phyloP scores from a whole-genome alignment of 768 basidiomycete genomes.

The Amanita fuliginea region DNA sequence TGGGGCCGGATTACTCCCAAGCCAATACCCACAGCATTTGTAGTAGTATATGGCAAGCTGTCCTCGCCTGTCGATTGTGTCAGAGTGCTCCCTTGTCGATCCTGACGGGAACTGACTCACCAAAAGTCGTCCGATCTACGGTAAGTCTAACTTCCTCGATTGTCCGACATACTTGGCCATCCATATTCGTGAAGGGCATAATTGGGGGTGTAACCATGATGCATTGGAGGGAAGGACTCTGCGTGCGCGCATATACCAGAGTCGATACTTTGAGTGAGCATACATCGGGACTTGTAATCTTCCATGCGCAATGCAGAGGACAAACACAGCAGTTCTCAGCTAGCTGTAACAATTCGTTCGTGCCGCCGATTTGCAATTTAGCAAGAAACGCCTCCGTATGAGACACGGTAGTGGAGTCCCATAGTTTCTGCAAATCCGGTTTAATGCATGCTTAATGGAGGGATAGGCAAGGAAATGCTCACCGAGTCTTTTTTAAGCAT shows the following conservation, averaged over 20 bases:
- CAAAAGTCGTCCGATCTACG: neutral
- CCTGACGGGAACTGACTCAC: neutral
- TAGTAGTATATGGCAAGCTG: neutral
- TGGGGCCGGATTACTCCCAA: neutral
- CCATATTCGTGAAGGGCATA: neutral
- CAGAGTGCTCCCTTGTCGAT: too few relatives aligned
- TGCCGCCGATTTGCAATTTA: neutral
- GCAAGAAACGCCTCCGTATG: neutral
- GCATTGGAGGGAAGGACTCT: neutral
- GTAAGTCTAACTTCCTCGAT: neutral
- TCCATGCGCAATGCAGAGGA: neutral
- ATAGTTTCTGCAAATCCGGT: neutral
- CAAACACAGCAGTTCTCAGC: neutral
- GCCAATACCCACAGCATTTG: neutral
- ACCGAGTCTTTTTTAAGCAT: neutral
- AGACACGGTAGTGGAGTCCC: neutral
- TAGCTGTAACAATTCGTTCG: neutral
- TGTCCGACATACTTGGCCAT: neutral
- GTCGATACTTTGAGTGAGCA: neutral
- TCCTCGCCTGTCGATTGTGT: neutral
- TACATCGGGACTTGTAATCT: neutral
- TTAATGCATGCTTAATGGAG: too few relatives aligned
- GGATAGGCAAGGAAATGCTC: neutral
- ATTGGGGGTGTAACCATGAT: slow-evolving; percentile 1
- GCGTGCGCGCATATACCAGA: neutral